Evolutionary conservation across 2,329 filamentous ascomycete genomes (phyloP).

Genomic region (Alternaria sp.): DNA sequence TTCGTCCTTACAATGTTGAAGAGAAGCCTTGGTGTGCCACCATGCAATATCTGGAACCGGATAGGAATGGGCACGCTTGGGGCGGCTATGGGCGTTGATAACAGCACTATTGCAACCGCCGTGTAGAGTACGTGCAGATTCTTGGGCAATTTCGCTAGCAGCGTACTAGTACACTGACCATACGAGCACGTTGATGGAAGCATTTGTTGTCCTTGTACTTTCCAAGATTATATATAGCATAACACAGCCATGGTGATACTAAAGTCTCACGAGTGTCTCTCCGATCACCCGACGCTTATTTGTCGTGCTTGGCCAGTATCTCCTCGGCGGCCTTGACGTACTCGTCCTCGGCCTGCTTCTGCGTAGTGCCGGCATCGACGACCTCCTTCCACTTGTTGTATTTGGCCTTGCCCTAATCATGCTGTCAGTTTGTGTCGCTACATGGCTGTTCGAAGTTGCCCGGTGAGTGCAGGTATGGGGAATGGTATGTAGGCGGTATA

Average conservation of each 20-base stretch:
- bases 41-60: slow-evolving; percentile 65
- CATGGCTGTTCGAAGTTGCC: background rate
- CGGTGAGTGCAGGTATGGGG: background rate
- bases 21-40: slow-evolving; percentile 83
- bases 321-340: slow-evolving; percentile 78
- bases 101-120: background rate
- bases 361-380: slow-evolving; percentile 68
- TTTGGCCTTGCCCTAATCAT: slow-evolving; percentile 77
- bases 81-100: slow-evolving; percentile 20
- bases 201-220: background rate
- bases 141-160: background rate
- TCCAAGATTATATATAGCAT: background rate
- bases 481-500: background rate
- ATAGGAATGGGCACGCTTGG: slow-evolving; percentile 64
- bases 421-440: slow-evolving; percentile 7
- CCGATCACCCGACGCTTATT: slow-evolving; percentile 43
- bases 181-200: background rate
- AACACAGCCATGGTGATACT: slow-evolving; percentile 35
- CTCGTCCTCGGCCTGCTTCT: slow-evolving; percentile 74
- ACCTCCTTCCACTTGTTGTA: slow-evolving; percentile 77
- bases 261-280: slow-evolving; percentile 14
- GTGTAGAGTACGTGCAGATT: background rate
- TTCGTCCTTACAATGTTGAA: slow-evolving; percentile 67
- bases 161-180: background rate
- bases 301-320: slow-evolving; percentile 75